A percentile compares a stretch with the other conserved stretches of the same genome.
Evolutionary conservation across 2,329 filamentous ascomycete species (phyloP).

Genomic region (Aciculosporium take): DNA sequence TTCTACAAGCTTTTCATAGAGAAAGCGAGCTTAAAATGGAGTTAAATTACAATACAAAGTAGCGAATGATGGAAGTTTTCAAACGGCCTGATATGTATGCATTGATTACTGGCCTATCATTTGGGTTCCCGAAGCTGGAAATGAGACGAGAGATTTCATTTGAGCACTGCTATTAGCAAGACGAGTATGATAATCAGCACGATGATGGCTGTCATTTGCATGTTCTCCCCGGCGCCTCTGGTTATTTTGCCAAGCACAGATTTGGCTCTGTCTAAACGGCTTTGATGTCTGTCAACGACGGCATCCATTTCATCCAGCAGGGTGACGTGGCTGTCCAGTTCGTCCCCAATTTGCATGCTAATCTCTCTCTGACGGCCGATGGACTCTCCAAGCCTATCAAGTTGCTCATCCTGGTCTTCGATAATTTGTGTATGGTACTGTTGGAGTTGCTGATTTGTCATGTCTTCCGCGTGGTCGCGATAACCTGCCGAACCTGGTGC

Average conservation of each 20-base stretch:
- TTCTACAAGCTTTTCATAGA: not conserved
- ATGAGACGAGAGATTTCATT: constrained; percentile 33
- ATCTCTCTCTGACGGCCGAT: constrained; percentile 85
- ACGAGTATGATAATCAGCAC: constrained; percentile 70
- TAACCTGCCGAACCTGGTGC: constrained; percentile 36
- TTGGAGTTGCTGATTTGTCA: constrained; percentile 78
- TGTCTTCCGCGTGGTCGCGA: constrained; percentile 40
- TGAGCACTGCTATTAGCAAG: constrained; percentile 68
- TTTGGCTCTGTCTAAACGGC: constrained; percentile 60
- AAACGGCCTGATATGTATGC: no score
- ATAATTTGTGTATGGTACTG: constrained; percentile 69
- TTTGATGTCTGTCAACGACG: constrained; percentile 66
- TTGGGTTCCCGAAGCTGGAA: not conserved
- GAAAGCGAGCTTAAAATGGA: not conserved
- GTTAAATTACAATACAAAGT: not conserved
- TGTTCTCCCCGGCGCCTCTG: constrained; percentile 65
- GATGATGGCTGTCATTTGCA: constrained; percentile 73
- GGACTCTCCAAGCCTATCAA: constrained; percentile 74
- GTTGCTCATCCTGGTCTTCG: constrained; percentile 79
- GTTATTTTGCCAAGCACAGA: constrained; percentile 58
- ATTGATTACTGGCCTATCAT: not conserved
- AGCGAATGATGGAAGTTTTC: not conserved
- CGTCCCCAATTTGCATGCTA: constrained; percentile 90
- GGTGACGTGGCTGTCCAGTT: constrained; percentile 79
- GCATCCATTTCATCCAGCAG: constrained; percentile 83